Evolutionary conservation across 768 basidiomycete genomes (phyloP).

Genomic region (Kondoa subrosea): DNA sequence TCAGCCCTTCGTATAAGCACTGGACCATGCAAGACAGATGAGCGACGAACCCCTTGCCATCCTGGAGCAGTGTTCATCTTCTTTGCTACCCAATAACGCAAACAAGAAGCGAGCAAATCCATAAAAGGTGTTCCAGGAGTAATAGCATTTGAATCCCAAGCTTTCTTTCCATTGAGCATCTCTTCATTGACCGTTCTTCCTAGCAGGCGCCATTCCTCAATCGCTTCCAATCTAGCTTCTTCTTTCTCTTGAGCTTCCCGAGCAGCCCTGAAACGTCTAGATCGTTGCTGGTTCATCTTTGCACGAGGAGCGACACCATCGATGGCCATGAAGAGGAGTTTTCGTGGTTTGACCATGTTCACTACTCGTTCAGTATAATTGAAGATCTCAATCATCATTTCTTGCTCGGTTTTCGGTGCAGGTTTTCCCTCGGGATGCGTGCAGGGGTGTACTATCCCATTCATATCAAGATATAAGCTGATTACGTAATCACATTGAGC

Average conservation of each 20-base stretch:
- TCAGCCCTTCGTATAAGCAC: background rate
- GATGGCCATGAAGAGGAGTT: conserved; percentile 94
- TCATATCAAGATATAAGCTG: conserved; percentile 96
- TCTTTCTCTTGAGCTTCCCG: conserved; percentile 93
- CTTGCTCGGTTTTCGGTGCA: conserved; percentile 90
- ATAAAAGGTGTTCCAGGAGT: conserved; percentile 97
- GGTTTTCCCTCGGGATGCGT: conserved; percentile 98
- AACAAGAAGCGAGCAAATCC: conserved; percentile 66
- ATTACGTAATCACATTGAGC: background rate
- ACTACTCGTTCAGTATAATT: conserved; percentile 92
- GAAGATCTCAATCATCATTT: conserved; percentile 98
- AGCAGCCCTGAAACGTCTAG: conserved; percentile 80
- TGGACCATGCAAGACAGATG: background rate
- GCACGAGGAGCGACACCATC: conserved; percentile 96
- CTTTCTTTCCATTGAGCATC: conserved; percentile 61
- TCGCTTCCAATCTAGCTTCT: conserved; percentile 62
- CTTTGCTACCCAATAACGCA: conserved; percentile 89
- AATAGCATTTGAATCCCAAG: conserved; percentile 98
- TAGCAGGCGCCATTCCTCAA: conserved; percentile 51
- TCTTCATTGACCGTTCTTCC: conserved; percentile 33
- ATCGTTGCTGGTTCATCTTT: conserved; percentile 99
- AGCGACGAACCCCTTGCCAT: conserved; percentile 63
- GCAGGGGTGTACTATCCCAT: conserved; percentile 98
- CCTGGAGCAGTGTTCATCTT: conserved; percentile 91
- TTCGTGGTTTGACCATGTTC: conserved; percentile 88